phyloP scores from a whole-genome alignment of 2,329 filamentous ascomycete genomes.

The Iodosphaeria phyllophila region DNA sequence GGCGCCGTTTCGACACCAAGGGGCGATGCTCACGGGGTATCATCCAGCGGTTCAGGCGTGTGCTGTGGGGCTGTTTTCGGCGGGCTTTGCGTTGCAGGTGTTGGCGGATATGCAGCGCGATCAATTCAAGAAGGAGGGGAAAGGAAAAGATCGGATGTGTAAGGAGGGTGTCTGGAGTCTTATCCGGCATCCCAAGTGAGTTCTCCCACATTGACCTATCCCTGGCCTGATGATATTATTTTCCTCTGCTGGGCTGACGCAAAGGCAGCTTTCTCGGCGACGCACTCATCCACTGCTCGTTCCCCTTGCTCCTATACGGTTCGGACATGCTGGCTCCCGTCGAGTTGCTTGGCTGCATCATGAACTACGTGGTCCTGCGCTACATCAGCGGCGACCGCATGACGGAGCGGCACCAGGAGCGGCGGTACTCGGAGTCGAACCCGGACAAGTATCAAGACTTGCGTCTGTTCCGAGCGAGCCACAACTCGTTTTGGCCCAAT shows the following conservation, averaged over 20 bases:
- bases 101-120: constrained; percentile 37
- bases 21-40: constrained; percentile 14
- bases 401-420: constrained; percentile 30
- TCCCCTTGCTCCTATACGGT: constrained; percentile 35
- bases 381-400: constrained; percentile 35
- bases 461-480: constrained; percentile 28
- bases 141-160: constrained; percentile 20
- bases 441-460: constrained; percentile 32
- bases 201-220: constrained; percentile 1
- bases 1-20: constrained; percentile 25
- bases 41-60: constrained; percentile 18
- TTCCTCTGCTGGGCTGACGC: too few relatives aligned
- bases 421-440: constrained; percentile 29
- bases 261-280: constrained; percentile 42
- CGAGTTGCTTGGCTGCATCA: constrained; percentile 32
- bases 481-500: constrained; percentile 42
- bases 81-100: constrained; percentile 35
- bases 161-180: constrained; percentile 42
- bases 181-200: constrained; percentile 42
- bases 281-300: constrained; percentile 36
- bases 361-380: constrained; percentile 40
- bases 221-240: not conserved
- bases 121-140: constrained; percentile 22
- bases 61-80: constrained; percentile 34
- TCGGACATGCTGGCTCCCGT: constrained; percentile 34